Evolutionary conservation across 2,329 filamentous ascomycete species (phyloP).

Genomic region (Hypomyces perniciosus): DNA sequence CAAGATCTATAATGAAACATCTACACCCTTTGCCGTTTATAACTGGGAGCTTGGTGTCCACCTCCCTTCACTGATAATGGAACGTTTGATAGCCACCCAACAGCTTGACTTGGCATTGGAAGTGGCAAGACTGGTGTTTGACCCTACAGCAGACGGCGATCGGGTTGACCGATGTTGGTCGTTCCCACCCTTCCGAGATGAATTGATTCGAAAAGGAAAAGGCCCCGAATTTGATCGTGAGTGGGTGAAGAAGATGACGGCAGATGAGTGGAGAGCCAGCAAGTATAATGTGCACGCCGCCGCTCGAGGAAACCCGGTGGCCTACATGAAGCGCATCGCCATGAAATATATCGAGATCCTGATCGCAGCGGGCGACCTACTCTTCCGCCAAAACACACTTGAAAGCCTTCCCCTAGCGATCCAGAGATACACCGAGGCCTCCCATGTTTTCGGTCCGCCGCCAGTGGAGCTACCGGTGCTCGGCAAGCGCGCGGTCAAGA

Average conservation of each 20-base stretch:
- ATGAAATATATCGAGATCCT: constrained; percentile 7
- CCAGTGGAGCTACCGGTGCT: neutral
- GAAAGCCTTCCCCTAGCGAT: constrained; percentile 12
- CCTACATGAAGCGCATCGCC: neutral
- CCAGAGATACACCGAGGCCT: constrained; percentile 12
- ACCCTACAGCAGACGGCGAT: neutral
- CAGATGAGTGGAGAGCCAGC: neutral
- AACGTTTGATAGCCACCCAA: neutral
- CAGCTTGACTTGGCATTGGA: constrained; percentile 5
- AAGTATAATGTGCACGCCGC: neutral
- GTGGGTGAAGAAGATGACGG: neutral
- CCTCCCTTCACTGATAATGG: neutral
- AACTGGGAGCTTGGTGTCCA: constrained; percentile 9
- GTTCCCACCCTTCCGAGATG: constrained; percentile 6
- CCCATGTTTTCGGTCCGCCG: constrained; percentile 10
- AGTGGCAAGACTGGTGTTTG: neutral
- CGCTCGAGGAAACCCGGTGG: neutral
- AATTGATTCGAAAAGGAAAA: neutral
- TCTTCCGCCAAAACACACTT: constrained; percentile 10
- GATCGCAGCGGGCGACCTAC: constrained; percentile 10
- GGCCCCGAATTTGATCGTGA: neutral
- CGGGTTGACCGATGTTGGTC: neutral
- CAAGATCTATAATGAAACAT: neutral
- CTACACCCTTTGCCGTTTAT: neutral
- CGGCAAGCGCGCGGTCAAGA: constrained; percentile 5